Conservation (phyloP, 1,139 yeast species). For the Magnusiomyces fungicola region DNA sequence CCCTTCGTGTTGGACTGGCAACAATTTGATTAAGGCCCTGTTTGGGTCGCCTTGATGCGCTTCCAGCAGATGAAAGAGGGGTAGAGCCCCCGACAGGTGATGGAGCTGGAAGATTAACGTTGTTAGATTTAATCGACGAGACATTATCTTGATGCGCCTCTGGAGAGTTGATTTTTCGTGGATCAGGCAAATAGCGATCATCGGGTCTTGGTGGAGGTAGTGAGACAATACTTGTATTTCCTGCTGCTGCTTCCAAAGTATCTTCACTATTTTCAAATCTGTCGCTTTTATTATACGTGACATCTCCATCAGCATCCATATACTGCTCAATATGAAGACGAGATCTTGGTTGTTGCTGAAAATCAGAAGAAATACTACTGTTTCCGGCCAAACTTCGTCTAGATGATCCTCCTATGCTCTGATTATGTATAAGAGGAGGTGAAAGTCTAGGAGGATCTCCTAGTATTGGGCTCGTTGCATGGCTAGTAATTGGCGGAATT, state of each 20-base stretch:
- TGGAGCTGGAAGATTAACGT: background rate
- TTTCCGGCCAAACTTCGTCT: background rate
- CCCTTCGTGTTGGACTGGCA: too few relatives aligned
- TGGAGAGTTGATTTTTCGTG: background rate
- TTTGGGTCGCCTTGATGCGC: too few relatives aligned
- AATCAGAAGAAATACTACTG: background rate
- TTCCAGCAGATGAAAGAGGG: background rate
- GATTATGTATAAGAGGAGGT: background rate
- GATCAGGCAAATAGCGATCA: background rate
- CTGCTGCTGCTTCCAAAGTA: background rate
- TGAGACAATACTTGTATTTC: background rate
- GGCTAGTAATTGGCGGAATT: background rate
- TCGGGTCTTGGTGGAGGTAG: conserved; percentile 2
- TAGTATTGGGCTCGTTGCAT: background rate
- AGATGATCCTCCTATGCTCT: background rate
- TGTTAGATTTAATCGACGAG: background rate
- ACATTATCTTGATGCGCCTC: background rate
- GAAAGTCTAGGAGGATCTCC: background rate
- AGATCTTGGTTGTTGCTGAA: background rate
- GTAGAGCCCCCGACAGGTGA: background rate
- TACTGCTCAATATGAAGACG: background rate
- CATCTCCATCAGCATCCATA: background rate
- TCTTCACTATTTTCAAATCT: background rate
- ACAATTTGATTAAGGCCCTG: too few relatives aligned
- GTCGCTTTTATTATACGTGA: background rate